Conservation (phyloP, 257 asterid genomes). For the Solanum tarapatanum region DNA sequence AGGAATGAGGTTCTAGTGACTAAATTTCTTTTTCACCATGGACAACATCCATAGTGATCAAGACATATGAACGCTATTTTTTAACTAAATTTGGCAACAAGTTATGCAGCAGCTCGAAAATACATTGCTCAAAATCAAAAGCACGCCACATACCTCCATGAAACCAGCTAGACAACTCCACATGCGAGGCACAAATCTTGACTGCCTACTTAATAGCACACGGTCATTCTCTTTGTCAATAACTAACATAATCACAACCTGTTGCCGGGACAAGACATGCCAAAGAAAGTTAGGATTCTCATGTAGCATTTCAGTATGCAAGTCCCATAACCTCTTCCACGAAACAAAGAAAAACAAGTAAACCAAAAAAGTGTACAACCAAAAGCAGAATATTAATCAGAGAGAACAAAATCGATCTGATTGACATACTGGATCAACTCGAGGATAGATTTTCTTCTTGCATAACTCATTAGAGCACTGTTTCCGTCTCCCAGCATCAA, state of each 20-base stretch:
- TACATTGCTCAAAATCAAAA: not conserved
- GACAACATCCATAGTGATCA: not conserved
- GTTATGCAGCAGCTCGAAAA: not conserved
- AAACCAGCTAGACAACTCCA: slow-evolving; percentile 99
- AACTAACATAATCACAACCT: slow-evolving; percentile 96
- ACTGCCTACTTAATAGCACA: slow-evolving; percentile 74
- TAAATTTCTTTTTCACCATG: not conserved
- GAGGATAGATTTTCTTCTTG: slow-evolving; percentile 79
- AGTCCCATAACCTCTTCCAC: not conserved
- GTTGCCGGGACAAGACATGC: slow-evolving; percentile 6
- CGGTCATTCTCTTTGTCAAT: slow-evolving; percentile 85
- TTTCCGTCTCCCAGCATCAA: slow-evolving; percentile 87
- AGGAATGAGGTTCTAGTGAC: not conserved
- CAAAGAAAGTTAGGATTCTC: not conserved
- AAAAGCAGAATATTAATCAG: not conserved
- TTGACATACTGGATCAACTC: slow-evolving; percentile 80
- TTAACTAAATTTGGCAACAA: not conserved
- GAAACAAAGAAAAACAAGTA: not conserved
- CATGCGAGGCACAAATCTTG: slow-evolving; percentile 95
- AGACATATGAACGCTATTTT: not conserved
- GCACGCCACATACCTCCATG: slow-evolving; percentile 50
- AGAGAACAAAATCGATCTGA: not conserved
- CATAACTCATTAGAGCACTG: slow-evolving; percentile 72
- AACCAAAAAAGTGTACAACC: not conserved
- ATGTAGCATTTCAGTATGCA: not conserved